Percentiles rank a stretch among this genome's conserved stretches.
These are phyloP conservation scores for Licmophora abbreviata DNA, from an alignment of 108 stramenopile species.

Conservation along the genomic window DNA sequence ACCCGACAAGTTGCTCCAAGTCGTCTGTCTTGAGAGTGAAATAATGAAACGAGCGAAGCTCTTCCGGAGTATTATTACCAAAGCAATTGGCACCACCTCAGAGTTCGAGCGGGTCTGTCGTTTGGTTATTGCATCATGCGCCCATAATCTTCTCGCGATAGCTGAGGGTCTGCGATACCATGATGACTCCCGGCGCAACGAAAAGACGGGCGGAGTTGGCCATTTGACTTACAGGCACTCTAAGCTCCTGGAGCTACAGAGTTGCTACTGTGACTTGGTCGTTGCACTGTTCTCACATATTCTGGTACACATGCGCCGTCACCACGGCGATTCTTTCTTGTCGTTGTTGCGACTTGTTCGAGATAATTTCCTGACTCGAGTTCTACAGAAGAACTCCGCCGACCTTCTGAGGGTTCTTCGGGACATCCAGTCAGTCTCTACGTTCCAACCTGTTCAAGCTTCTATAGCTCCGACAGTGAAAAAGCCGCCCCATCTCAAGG, in stretches of 20 bases:
- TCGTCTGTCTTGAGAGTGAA: slow-evolving; percentile 21
- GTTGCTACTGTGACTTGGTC: slow-evolving; percentile 13
- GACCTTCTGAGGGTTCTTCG: too few species aligned
- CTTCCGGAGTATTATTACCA: slow-evolving; percentile 12
- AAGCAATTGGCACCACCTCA: not conserved
- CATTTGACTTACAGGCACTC: slow-evolving; percentile 3
- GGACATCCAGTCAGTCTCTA: too few species aligned
- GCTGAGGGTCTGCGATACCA: slow-evolving; percentile 18
- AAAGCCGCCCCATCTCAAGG: too few species aligned
- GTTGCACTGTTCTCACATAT: slow-evolving; percentile 12
- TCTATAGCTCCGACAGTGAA: too few species aligned
- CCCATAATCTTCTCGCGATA: slow-evolving; percentile 10
- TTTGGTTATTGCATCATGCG: slow-evolving; percentile 3
- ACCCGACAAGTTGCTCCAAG: not conserved
- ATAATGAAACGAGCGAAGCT: slow-evolving; percentile 8
- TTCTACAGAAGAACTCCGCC: slow-evolving; percentile 8
- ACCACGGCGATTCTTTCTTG: slow-evolving; percentile 7
- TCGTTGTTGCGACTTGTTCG: slow-evolving; percentile 8
- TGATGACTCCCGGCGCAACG: slow-evolving; percentile 2
- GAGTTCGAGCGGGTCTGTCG: slow-evolving; percentile 9
- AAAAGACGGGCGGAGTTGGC: not conserved
- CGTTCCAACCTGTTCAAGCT: too few species aligned
- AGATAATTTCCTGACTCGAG: slow-evolving; percentile 15
- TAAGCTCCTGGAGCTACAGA: slow-evolving; percentile 10
- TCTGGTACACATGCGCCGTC: slow-evolving; percentile 9